Conservation (phyloP, 2,329 filamentous ascomycete genomes). For the Thelonectria rubi region DNA sequence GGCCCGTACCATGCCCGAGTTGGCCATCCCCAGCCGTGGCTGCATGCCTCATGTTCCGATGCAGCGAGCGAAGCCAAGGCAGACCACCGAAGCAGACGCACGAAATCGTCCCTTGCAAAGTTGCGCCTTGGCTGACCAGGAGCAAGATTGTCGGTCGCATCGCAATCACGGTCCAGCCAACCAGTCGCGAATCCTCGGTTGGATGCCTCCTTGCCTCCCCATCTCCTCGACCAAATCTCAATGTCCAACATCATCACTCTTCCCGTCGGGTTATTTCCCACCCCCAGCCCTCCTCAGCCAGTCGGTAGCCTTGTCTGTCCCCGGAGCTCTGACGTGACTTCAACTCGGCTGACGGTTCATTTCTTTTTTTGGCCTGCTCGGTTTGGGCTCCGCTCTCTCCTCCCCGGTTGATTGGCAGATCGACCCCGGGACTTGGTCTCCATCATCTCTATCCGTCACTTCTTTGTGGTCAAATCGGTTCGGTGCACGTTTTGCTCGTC, state of each 20-base stretch:
- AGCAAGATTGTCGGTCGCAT: slow-evolving; percentile 10
- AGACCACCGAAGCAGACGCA: slow-evolving; percentile 6
- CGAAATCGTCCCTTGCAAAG: background rate
- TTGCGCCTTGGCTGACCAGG: slow-evolving; percentile 1
- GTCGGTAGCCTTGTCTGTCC: slow-evolving; percentile 16
- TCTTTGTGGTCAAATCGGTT: slow-evolving; percentile 39
- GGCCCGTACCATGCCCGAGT: slow-evolving; percentile 3
- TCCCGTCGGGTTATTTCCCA: slow-evolving; percentile 26
- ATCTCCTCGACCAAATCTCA: slow-evolving; percentile 4
- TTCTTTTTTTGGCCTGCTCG: slow-evolving; percentile 37
- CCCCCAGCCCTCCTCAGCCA: slow-evolving; percentile 18
- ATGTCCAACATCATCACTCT: background rate
- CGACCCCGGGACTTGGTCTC: slow-evolving; percentile 35
- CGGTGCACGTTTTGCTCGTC: slow-evolving; percentile 39
- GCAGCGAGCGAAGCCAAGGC: background rate
- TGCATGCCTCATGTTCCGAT: slow-evolving; percentile 16
- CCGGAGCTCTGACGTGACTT: slow-evolving; percentile 37
- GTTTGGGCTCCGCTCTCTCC: slow-evolving; percentile 37
- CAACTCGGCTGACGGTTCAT: slow-evolving; percentile 15
- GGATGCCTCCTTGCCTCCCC: slow-evolving; percentile 12
- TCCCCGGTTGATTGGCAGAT: slow-evolving; percentile 41
- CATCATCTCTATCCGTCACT: slow-evolving; percentile 35
- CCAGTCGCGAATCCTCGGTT: slow-evolving; percentile 9
- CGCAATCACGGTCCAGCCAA: slow-evolving; percentile 8
- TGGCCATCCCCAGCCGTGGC: background rate